These are phyloP conservation scores for Saccharomyces hybrid DNA, from an alignment of 1,139 yeast genomes.

Conservation along the genomic window DNA sequence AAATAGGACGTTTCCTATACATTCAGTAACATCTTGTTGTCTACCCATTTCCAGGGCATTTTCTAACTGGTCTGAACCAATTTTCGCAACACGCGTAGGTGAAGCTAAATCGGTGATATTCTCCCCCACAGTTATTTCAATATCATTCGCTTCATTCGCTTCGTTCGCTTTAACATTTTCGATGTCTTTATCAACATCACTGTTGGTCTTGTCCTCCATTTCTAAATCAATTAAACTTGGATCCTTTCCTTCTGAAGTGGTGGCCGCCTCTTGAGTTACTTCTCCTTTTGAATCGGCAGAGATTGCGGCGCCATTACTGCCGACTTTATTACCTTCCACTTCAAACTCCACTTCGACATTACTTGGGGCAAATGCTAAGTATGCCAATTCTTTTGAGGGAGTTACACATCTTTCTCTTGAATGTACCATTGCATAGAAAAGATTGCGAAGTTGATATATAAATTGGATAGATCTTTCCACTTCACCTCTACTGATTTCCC, in stretches of 20 bases:
- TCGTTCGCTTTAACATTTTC: no score
- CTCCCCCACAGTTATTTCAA: background rate
- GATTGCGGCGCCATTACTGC: no score
- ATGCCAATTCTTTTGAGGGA: conserved; percentile 81
- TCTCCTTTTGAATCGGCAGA: background rate
- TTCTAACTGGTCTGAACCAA: conserved; percentile 58
- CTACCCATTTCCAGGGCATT: conserved; percentile 74
- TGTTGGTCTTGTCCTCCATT: conserved; percentile 2
- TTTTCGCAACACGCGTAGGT: conserved; percentile 34
- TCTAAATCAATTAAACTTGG: background rate
- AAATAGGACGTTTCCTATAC: conserved; percentile 89
- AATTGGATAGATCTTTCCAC: conserved; percentile 77
- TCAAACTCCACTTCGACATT: conserved; percentile 58
- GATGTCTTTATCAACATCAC: background rate
- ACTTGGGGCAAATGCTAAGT: conserved; percentile 75
- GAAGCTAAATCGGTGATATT: conserved; percentile 8
- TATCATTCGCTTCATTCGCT: background rate
- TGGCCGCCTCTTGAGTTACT: background rate
- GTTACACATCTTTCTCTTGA: conserved; percentile 59
- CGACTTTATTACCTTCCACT: conserved; percentile 5
- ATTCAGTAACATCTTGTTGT: conserved; percentile 96
- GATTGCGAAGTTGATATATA: conserved; percentile 57
- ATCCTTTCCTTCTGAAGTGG: background rate
- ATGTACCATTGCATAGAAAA: conserved; percentile 64
- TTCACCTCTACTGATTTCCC: conserved; percentile 66